These are phyloP conservation scores for Clitopilus hobsonii DNA, from an alignment of 768 basidiomycete species.

Conservation along the genomic window DNA sequence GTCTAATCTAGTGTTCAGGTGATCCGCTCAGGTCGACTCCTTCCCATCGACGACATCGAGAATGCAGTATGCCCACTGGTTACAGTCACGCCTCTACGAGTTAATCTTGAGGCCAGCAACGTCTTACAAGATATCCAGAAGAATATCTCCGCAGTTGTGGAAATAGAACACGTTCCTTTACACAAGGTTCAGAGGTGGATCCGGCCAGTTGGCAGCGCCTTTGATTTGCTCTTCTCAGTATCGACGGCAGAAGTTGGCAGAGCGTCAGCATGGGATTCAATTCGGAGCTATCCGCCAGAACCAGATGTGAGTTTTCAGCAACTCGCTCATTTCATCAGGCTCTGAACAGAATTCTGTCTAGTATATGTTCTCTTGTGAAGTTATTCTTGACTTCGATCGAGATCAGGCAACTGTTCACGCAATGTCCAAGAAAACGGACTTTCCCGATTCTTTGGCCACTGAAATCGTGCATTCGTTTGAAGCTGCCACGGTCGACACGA, in stretches of 20 bases:
- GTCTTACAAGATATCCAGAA: constrained; percentile 19
- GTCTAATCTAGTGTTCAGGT: constrained; percentile 14
- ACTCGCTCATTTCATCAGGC: background rate
- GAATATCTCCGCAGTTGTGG: constrained; percentile 21
- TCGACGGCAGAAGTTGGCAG: constrained; percentile 16
- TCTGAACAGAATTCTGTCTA: constrained; percentile 7
- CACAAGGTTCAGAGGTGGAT: constrained; percentile 28
- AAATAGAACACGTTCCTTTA: constrained; percentile 26
- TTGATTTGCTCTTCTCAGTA: constrained; percentile 27
- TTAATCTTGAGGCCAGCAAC: constrained; percentile 16
- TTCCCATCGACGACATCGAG: constrained; percentile 24
- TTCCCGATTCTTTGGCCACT: constrained; percentile 7
- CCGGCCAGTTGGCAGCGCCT: constrained; percentile 23
- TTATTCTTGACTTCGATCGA: constrained; percentile 18
- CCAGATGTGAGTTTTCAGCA: constrained; percentile 23
- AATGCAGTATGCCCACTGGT: constrained; percentile 23
- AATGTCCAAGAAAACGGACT: constrained; percentile 16
- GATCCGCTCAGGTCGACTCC: constrained; percentile 29
- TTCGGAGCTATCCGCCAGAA: constrained; percentile 24
- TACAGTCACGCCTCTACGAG: constrained; percentile 24
- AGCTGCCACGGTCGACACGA: constrained; percentile 8
- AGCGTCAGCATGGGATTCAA: constrained; percentile 19
- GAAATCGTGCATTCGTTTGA: constrained; percentile 20
- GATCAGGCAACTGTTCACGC: constrained; percentile 20
- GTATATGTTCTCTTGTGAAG: constrained; percentile 28